Evolutionary conservation across 257 asterid species (phyloP).

Genomic region (Anisodus acutangulus): DNA sequence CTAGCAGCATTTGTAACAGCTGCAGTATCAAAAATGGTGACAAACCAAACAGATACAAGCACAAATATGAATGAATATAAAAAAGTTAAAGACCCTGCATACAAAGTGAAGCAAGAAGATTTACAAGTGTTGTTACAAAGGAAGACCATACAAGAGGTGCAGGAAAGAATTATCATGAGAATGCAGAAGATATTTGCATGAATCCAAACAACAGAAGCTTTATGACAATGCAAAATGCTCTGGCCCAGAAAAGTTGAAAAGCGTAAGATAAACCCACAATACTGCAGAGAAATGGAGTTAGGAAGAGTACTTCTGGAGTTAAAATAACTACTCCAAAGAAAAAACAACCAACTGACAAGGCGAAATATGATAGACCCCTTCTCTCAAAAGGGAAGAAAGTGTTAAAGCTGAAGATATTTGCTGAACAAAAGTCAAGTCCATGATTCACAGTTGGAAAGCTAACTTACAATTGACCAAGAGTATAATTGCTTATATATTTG

Average conservation of each 20-base stretch:
- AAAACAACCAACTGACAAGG: not conserved
- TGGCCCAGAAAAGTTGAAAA: slow-evolving; percentile 2
- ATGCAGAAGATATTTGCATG: not conserved
- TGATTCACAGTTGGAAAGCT: not conserved
- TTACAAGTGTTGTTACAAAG: not conserved
- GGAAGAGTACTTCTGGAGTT: slow-evolving; percentile 1
- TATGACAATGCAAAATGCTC: not conserved
- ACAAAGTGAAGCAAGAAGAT: slow-evolving; percentile 11
- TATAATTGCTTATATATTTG: not conserved
- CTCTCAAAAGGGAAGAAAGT: slow-evolving; percentile 15
- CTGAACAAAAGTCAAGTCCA: slow-evolving; percentile 10
- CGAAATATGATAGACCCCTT: slow-evolving; percentile 8
- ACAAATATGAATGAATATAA: slow-evolving; percentile 6
- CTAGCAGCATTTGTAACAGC: slow-evolving; percentile 77
- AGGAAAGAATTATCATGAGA: slow-evolving; percentile 14
- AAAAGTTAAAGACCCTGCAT: not conserved
- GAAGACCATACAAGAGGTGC: slow-evolving; percentile 17
- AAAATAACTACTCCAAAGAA: not conserved
- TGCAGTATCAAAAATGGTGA: slow-evolving; percentile 39
- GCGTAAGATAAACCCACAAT: slow-evolving; percentile 16
- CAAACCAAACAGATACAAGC: slow-evolving; percentile 9
- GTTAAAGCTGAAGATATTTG: slow-evolving; percentile 1
- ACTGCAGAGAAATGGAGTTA: slow-evolving; percentile 19
- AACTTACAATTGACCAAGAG: not conserved
- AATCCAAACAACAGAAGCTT: not conserved